These are phyloP conservation scores for Zangia roseola DNA, from an alignment of 768 basidiomycete genomes.

Conservation along the genomic window DNA sequence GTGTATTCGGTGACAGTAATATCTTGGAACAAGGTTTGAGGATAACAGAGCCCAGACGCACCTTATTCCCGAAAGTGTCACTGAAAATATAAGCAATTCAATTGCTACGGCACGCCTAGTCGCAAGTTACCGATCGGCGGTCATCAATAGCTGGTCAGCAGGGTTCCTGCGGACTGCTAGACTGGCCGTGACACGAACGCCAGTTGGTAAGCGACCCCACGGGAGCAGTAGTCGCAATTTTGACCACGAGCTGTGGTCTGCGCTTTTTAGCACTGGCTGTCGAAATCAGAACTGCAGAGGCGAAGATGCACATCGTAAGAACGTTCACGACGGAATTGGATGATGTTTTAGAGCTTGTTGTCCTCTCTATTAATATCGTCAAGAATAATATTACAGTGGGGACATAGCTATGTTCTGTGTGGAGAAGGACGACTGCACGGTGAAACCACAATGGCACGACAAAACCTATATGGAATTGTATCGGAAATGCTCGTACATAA, in stretches of 20 bases:
- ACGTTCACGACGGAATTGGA: slow-evolving; percentile 12
- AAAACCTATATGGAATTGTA: slow-evolving; percentile 1
- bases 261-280: slow-evolving; percentile 13
- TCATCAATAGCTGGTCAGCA: background rate
- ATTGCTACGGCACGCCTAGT: slow-evolving; percentile 19
- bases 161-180: background rate
- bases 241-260: background rate
- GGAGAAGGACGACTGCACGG: slow-evolving; percentile 2
- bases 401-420: slow-evolving; percentile 20
- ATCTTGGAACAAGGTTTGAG: slow-evolving; percentile 22
- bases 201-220: background rate
- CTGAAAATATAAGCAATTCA: slow-evolving; percentile 25
- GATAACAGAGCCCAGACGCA: slow-evolving; percentile 15
- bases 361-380: slow-evolving; percentile 10
- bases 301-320: slow-evolving; percentile 10
- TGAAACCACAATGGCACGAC: slow-evolving; percentile 1
- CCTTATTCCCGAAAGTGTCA: slow-evolving; percentile 22
- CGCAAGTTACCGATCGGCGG: slow-evolving; percentile 11
- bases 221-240: background rate
- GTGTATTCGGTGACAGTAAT: slow-evolving; percentile 1
- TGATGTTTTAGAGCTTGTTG: slow-evolving; percentile 15
- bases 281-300: slow-evolving; percentile 6
- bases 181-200: background rate
- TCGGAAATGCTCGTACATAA: background rate
- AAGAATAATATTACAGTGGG: slow-evolving; percentile 19